phyloP scores from a whole-genome alignment of 306 rosid genomes.

The Castanospermum australe region DNA sequence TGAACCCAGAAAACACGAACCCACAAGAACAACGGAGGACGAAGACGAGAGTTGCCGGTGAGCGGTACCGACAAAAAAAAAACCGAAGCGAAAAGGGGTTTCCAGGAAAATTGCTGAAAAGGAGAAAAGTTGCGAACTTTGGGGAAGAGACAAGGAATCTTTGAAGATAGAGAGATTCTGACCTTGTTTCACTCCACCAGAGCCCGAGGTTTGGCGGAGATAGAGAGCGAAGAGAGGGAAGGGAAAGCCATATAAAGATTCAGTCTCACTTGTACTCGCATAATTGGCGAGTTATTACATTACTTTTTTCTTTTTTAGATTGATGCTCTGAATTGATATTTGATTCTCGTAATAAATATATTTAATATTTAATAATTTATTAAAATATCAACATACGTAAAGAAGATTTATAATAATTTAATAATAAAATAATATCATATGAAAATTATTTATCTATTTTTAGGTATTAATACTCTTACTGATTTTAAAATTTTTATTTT shows the following conservation, averaged over 20 bases:
- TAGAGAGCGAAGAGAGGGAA: not conserved
- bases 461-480: too few relatives aligned
- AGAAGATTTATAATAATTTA: too few relatives aligned
- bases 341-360: too few relatives aligned
- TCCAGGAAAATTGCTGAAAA: not conserved
- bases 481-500: too few relatives aligned
- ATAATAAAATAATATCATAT: too few relatives aligned
- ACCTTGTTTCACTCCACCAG: not conserved
- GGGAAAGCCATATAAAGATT: not conserved
- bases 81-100: not conserved
- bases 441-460: too few relatives aligned
- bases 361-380: too few relatives aligned
- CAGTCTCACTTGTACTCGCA: not conserved
- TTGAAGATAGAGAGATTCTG: not conserved
- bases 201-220: conserved; percentile 8
- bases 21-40: not conserved
- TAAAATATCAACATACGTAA: too few relatives aligned
- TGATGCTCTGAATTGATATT: too few relatives aligned
- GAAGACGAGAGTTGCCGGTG: not conserved
- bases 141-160: not conserved
- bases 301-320: too few relatives aligned
- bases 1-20: not conserved
- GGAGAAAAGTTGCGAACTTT: not conserved
- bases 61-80: not conserved
- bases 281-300: too few relatives aligned